Evolutionary conservation across 176 grass and related monocot genomes (phyloP), one percentile per base, ranked within the genome.

Genomic region (Phoenix dactylifera): DNA sequence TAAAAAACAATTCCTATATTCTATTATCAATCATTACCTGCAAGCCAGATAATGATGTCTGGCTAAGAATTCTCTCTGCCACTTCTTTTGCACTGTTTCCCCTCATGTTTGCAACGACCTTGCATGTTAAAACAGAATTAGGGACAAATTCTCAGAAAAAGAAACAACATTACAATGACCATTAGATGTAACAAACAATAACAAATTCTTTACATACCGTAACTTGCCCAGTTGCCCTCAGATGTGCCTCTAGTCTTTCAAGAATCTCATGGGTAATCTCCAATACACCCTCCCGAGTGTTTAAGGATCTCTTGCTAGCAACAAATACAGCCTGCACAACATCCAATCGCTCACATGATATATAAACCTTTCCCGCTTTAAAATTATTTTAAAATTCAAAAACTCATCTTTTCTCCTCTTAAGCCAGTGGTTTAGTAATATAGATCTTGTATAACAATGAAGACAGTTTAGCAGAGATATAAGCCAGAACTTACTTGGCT

Each of bases 31-130:
- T 60, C 22, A 52, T 73, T 72, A 98, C 93, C 93, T 98, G 84
- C 70, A 98, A 81, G 17, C 87, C 87, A 22, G 80, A 83, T 60
- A 92, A 71, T 65, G 84, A 92, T 53, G 81, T 79, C 66, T 98
- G 84, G 63, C 63, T 86, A 44, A 91, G 81, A 91, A 98, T 73
- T 89, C 72, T 80, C 58, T 98, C 77, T 7, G 87, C 84, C 54
- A 98, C 93, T 80, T 98, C 93, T 69, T 86, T 73, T 22, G 93
- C 87, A 66, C 78, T 91, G 62, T 67, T 79, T 16, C 84, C 93
- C 59, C 87, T 88, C 87, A 98, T 98, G 74, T 98, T 98, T 79
- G 87, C 93, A 18, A 82, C 88, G 15, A 98, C 84, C 93, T 98
- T 80, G 48, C 35, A 78, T 72, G 22, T 61, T 22, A 26, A 32